These are phyloP conservation scores for Tolypocladium paradoxum DNA, from an alignment of 2,329 filamentous ascomycete genomes.

Conservation along the genomic window DNA sequence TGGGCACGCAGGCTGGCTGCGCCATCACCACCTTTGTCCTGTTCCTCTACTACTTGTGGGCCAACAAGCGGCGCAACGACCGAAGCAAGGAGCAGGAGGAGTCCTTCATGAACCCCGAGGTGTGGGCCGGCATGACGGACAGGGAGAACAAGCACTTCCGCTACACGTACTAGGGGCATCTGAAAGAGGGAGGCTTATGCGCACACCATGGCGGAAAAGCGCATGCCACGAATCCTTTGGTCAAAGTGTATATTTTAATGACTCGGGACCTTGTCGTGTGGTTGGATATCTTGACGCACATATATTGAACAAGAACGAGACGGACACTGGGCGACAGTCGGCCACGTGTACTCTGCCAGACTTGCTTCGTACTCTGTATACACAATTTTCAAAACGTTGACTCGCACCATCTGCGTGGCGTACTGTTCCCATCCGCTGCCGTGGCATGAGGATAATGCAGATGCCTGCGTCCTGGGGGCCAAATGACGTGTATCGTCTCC, in stretches of 20 bases:
- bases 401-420: background rate
- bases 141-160: constrained; percentile 46
- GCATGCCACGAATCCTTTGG: background rate
- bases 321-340: background rate
- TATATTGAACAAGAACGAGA: background rate
- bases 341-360: too few relatives aligned
- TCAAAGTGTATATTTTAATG: background rate
- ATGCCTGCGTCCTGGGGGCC: background rate
- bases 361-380: background rate
- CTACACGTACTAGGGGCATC: constrained; percentile 30
- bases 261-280: background rate
- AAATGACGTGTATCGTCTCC: background rate
- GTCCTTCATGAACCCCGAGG: constrained; percentile 27
- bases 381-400: background rate
- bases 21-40: constrained; percentile 30
- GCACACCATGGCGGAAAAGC: background rate
- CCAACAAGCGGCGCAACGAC: constrained; percentile 29
- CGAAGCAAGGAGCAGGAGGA: constrained; percentile 25
- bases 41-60: constrained; percentile 39
- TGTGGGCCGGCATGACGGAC: constrained; percentile 42
- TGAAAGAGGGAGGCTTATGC: background rate
- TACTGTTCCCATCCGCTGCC: too few relatives aligned
- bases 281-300: background rate
- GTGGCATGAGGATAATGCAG: background rate
- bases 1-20: constrained; percentile 37